These are phyloP conservation scores for Vitis labrusca DNA, from an alignment of 164 flowering plant genomes.

Conservation along the genomic window DNA sequence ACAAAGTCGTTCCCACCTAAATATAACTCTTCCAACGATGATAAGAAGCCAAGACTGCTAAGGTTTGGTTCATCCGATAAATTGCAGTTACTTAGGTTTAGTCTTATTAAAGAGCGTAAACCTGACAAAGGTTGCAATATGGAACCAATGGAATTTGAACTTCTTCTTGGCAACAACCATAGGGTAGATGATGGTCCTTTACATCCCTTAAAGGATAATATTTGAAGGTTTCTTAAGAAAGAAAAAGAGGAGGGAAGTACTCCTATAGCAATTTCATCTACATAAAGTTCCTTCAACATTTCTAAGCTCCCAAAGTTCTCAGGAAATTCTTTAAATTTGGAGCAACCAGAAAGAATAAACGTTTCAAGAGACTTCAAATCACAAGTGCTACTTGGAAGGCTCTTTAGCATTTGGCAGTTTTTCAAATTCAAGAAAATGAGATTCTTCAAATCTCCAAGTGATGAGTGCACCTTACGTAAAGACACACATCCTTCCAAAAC, in stretches of 20 bases:
- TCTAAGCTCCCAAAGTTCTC: too few relatives aligned
- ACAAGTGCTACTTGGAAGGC: constrained; percentile 5
- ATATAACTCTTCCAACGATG: background rate
- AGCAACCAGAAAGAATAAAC: background rate
- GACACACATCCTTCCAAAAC: constrained; percentile 12
- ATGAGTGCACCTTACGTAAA: constrained; percentile 11
- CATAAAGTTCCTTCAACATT: too few relatives aligned
- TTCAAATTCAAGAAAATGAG: constrained; percentile 5
- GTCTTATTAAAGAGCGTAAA: background rate
- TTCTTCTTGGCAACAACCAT: background rate
- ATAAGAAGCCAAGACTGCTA: background rate
- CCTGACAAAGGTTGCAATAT: background rate
- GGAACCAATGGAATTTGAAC: background rate
- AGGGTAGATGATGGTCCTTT: background rate
- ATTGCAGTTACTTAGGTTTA: background rate
- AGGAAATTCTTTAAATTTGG: too few relatives aligned
- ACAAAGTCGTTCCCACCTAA: background rate
- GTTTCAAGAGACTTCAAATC: background rate
- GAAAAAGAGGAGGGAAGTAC: too few relatives aligned
- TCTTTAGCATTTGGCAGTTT: constrained; percentile 10
- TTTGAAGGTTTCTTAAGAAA: too few relatives aligned
- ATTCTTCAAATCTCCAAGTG: constrained; percentile 9
- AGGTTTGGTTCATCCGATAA: background rate
- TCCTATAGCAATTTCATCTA: too few relatives aligned
- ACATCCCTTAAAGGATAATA: too few relatives aligned